These are phyloP conservation scores for Cryphonectria japonica DNA, from an alignment of 2,329 filamentous ascomycete species.

Conservation along the genomic window DNA sequence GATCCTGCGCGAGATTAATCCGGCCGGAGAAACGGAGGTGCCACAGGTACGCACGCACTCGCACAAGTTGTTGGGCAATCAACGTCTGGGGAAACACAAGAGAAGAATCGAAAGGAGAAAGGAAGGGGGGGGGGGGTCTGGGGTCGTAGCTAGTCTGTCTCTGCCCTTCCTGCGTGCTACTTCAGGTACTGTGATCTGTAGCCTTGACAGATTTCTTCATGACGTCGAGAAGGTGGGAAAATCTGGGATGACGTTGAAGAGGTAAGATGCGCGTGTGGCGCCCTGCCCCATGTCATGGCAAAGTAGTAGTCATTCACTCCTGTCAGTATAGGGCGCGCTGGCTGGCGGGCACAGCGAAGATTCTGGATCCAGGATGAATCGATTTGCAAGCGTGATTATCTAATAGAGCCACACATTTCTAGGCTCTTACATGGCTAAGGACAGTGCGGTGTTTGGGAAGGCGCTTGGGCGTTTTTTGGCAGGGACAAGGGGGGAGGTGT, in stretches of 20 bases:
- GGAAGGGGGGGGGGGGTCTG: neutral
- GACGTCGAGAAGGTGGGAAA: neutral
- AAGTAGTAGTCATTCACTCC: neutral
- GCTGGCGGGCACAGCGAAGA: conserved; percentile 1
- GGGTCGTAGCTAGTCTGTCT: neutral
- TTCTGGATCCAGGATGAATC: conserved; percentile 9
- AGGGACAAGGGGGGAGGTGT: neutral
- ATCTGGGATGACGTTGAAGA: conserved; percentile 4
- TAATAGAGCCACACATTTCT: neutral
- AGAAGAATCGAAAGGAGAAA: neutral
- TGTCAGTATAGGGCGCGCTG: too few species aligned
- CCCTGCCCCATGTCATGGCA: neutral
- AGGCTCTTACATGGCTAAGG: neutral
- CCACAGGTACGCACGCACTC: neutral
- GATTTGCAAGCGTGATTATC: conserved; percentile 17
- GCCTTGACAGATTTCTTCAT: neutral
- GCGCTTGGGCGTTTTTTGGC: neutral
- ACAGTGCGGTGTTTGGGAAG: conserved; percentile 1
- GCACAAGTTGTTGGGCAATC: neutral
- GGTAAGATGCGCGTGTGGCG: neutral
- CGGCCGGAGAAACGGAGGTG: neutral
- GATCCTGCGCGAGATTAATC: neutral
- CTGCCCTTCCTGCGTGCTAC: neutral
- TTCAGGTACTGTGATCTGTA: neutral
- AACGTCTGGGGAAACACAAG: conserved; percentile 4